Evolutionary conservation across 352 stramenopile species (phyloP).

Genomic region (Pythium folliculosum): DNA sequence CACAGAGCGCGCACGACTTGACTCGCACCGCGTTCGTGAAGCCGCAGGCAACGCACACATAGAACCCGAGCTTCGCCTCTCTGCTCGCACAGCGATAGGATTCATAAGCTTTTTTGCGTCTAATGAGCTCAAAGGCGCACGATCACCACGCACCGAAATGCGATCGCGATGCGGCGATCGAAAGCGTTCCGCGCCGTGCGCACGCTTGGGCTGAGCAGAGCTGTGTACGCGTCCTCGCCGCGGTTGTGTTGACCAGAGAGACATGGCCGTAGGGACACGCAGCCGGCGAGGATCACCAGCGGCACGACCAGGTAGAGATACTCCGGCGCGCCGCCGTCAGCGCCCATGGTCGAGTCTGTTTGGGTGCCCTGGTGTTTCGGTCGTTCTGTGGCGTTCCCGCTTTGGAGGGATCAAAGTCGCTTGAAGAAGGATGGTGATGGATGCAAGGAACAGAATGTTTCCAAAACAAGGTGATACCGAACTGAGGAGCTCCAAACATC

Average conservation of each 20-base stretch:
- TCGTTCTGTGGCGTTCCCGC: no score
- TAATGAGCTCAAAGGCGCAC: no score
- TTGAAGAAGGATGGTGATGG: no score
- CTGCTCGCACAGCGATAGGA: neutral
- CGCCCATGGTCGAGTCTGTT: no score
- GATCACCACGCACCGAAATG: conserved; percentile 2
- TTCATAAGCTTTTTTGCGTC: no score
- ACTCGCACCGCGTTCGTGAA: conserved; percentile 6
- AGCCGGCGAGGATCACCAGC: neutral
- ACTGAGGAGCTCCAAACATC: no score
- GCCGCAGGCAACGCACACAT: neutral
- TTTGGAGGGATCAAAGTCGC: no score
- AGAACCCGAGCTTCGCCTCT: conserved; percentile 6
- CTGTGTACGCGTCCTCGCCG: neutral
- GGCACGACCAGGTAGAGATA: conserved; percentile 10
- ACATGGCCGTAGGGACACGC: neutral
- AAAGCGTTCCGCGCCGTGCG: conserved; percentile 10
- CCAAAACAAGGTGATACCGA: no score
- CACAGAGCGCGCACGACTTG: conserved; percentile 6
- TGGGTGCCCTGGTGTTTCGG: no score
- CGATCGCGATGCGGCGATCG: conserved; percentile 9
- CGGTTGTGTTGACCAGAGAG: neutral
- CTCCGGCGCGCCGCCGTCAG: conserved; percentile 4
- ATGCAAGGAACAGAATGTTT: no score
- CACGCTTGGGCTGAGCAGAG: conserved; percentile 13